phyloP scores from a whole-genome alignment of 2,329 filamentous ascomycete genomes.

The Colletotrichum kahawae region DNA sequence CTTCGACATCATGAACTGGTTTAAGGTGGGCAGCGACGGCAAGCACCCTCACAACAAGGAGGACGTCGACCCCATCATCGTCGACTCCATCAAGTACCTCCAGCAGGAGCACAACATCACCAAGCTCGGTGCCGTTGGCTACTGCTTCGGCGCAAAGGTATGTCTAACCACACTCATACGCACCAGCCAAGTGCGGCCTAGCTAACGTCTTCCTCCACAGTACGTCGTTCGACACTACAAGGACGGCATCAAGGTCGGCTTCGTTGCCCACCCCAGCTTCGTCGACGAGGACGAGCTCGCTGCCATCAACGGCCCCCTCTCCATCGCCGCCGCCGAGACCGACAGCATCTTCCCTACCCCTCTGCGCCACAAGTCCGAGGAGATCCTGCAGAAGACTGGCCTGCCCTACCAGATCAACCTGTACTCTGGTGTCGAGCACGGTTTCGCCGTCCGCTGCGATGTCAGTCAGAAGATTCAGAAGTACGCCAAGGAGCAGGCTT shows the following conservation, averaged over 20 bases:
- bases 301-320: conserved; percentile 69
- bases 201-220: conserved; percentile 35
- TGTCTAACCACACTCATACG: conserved; percentile 11
- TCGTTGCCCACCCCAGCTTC: conserved; percentile 78
- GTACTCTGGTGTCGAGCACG: conserved; percentile 74
- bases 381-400: conserved; percentile 61
- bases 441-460: conserved; percentile 76
- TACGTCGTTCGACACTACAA: conserved; percentile 73
- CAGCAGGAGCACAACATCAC: conserved; percentile 59
- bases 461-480: conserved; percentile 58
- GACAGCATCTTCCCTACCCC: conserved; percentile 70
- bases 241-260: conserved; percentile 72
- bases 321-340: conserved; percentile 69
- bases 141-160: conserved; percentile 79
- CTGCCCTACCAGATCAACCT: conserved; percentile 78
- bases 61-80: conserved; percentile 37
- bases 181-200: neutral
- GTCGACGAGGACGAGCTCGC: conserved; percentile 70
- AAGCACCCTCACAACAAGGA: conserved; percentile 48
- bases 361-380: conserved; percentile 68
- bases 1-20: conserved; percentile 37
- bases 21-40: conserved; percentile 47
- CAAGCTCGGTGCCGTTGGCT: conserved; percentile 70
- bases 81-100: conserved; percentile 57
- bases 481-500: conserved; percentile 83